Conservation (phyloP, 805 yeast species). For the Yamadazyma endophytica region DNA sequence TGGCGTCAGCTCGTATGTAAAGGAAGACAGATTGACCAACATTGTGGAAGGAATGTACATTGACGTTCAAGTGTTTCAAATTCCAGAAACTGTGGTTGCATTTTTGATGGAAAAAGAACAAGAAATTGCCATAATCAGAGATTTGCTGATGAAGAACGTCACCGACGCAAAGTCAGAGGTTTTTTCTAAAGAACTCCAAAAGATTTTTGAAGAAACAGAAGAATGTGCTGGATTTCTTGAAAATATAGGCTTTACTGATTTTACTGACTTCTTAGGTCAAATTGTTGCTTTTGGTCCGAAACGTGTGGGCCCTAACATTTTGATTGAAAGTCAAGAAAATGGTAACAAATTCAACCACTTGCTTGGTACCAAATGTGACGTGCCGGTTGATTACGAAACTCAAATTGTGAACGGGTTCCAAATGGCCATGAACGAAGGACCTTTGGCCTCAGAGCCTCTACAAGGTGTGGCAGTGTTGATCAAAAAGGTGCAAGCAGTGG, state of each 20-base stretch:
- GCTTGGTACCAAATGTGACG: constrained; percentile 14
- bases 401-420: constrained; percentile 81
- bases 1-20: constrained; percentile 30
- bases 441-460: constrained; percentile 80
- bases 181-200: constrained; percentile 5
- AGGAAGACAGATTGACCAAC: constrained; percentile 13
- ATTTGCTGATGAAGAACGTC: constrained; percentile 16
- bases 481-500: constrained; percentile 15
- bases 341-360: constrained; percentile 24
- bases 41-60: constrained; percentile 20
- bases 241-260: constrained; percentile 12
- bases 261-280: constrained; percentile 19
- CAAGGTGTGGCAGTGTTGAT: constrained; percentile 69
- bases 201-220: constrained; percentile 6
- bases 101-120: constrained; percentile 47
- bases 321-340: constrained; percentile 49
- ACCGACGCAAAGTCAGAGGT: constrained; percentile 11
- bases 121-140: constrained; percentile 33
- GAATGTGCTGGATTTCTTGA: constrained; percentile 5
- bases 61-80: constrained; percentile 50
- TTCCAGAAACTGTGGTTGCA: constrained; percentile 47
- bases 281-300: constrained; percentile 75
- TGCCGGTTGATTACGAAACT: constrained; percentile 44
- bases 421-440: constrained; percentile 78
- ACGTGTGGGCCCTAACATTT: constrained; percentile 67